phyloP scores from a whole-genome alignment of 2,329 filamentous ascomycete species.

The Fusarium sublunatum region DNA sequence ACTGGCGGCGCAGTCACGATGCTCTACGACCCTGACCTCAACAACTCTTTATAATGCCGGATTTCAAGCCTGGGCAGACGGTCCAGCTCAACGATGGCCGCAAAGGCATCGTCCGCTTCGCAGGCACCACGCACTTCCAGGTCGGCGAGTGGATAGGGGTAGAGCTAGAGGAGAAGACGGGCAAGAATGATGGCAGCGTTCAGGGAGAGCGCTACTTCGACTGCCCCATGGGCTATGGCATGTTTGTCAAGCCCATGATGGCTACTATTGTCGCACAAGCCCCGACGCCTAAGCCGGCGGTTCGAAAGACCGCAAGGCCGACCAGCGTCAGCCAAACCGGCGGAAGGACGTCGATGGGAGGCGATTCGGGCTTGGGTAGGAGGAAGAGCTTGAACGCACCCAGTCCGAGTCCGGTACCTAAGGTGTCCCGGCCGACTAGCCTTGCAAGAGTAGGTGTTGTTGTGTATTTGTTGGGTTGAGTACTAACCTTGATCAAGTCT shows the following conservation, averaged over 20 bases:
- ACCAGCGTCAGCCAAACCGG: slow-evolving; percentile 61
- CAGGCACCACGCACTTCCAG: slow-evolving; percentile 83
- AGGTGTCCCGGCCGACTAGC: slow-evolving; percentile 65
- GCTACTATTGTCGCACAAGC: slow-evolving; percentile 69
- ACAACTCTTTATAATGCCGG: slow-evolving; percentile 57
- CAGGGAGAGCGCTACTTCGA: slow-evolving; percentile 90
- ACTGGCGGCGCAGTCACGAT: slow-evolving; percentile 47
- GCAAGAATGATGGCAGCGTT: slow-evolving; percentile 95
- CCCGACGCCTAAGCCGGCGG: slow-evolving; percentile 53
- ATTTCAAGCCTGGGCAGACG: slow-evolving; percentile 74
- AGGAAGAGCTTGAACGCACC: slow-evolving; percentile 77
- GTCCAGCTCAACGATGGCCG: slow-evolving; percentile 84
- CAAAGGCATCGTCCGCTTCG: slow-evolving; percentile 80
- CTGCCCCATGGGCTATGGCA: slow-evolving; percentile 78
- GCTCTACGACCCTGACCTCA: slow-evolving; percentile 44
- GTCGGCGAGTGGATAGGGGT: slow-evolving; percentile 89
- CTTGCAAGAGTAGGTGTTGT: slow-evolving; percentile 63
- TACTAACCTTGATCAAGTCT: slow-evolving; percentile 62
- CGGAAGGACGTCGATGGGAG: slow-evolving; percentile 54
- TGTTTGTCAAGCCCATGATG: slow-evolving; percentile 84
- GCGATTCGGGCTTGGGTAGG: slow-evolving; percentile 67
- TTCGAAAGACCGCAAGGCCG: slow-evolving; percentile 58
- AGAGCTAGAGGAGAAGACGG: slow-evolving; percentile 82
- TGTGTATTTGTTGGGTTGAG: slow-evolving; percentile 7
- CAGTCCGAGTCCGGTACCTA: slow-evolving; percentile 77